These are phyloP conservation scores for Tilletia caries DNA, from an alignment of 1,284 basidiomycete species.

Conservation along the genomic window DNA sequence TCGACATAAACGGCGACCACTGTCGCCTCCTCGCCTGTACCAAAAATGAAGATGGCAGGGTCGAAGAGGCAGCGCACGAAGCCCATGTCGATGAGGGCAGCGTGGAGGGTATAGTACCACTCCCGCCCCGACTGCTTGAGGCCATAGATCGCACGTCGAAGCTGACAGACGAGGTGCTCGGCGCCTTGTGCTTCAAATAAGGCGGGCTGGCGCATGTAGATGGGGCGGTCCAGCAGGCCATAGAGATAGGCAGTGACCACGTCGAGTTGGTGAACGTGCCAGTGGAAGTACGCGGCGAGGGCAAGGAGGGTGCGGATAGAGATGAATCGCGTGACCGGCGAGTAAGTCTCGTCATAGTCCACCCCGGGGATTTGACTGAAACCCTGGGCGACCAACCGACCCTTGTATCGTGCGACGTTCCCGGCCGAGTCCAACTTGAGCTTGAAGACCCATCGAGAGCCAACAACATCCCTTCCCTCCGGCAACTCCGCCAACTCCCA, in stretches of 20 bases:
- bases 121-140: neutral
- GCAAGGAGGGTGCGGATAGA: constrained; percentile 8
- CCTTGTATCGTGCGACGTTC: constrained; percentile 5
- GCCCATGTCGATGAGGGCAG: constrained; percentile 1
- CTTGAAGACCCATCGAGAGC: constrained; percentile 11
- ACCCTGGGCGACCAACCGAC: constrained; percentile 3
- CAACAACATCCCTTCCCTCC: neutral
- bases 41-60: neutral
- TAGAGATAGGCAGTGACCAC: constrained; percentile 8
- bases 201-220: constrained; percentile 5
- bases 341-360: constrained; percentile 12
- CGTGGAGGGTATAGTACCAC: constrained; percentile 2
- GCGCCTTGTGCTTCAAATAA: neutral
- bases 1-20: constrained; percentile 1
- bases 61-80: neutral
- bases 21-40: neutral
- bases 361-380: constrained; percentile 8
- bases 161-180: neutral
- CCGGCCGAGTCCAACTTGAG: constrained; percentile 4
- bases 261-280: constrained; percentile 13
- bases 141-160: neutral
- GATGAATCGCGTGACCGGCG: constrained; percentile 4
- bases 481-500: neutral
- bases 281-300: neutral
- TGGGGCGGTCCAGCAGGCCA: neutral